These are phyloP conservation scores for Trypanosoma theileri DNA, from an alignment of 208 protist species.

Conservation along the genomic window DNA sequence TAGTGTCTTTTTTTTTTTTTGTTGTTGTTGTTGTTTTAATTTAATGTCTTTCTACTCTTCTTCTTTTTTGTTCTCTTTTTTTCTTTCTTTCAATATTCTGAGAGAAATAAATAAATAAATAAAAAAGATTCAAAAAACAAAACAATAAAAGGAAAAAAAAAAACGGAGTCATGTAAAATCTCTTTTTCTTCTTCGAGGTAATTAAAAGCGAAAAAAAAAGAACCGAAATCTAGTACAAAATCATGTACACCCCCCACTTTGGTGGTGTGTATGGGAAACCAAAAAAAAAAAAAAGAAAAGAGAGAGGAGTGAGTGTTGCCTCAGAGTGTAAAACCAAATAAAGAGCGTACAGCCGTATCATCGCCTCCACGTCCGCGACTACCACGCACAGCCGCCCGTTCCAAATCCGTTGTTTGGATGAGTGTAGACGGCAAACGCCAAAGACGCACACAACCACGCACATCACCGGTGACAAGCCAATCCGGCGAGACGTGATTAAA, in stretches of 20 bases:
- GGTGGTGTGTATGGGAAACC: background rate
- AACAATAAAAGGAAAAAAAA: constrained; percentile 21
- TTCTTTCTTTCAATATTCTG: too few species aligned
- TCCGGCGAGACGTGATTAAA: constrained; percentile 67
- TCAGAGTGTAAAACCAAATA: constrained; percentile 64
- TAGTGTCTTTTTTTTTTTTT: constrained; percentile 13
- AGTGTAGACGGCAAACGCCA: constrained; percentile 75
- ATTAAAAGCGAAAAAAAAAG: background rate
- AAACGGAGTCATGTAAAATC: background rate
- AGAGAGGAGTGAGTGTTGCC: background rate
- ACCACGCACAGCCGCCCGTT: constrained; percentile 67
- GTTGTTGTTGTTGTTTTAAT: constrained; percentile 8
- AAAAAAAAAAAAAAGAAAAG: background rate
- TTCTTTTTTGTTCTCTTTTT: too few species aligned
- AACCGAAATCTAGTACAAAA: background rate
- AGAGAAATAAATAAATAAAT: background rate
- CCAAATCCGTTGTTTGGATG: constrained; percentile 70
- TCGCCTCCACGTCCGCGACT: constrained; percentile 26
- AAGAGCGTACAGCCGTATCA: constrained; percentile 33
- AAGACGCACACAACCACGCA: constrained; percentile 56
- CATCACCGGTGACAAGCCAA: constrained; percentile 82
- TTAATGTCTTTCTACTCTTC: background rate
- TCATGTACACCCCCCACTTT: background rate
- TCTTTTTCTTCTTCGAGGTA: background rate
- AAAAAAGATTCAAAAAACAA: constrained; percentile 1